Base-by-base conservation (phyloP, 2,329 filamentous ascomycete genomes). In the Pseudogymnoascus sp. region DNA sequence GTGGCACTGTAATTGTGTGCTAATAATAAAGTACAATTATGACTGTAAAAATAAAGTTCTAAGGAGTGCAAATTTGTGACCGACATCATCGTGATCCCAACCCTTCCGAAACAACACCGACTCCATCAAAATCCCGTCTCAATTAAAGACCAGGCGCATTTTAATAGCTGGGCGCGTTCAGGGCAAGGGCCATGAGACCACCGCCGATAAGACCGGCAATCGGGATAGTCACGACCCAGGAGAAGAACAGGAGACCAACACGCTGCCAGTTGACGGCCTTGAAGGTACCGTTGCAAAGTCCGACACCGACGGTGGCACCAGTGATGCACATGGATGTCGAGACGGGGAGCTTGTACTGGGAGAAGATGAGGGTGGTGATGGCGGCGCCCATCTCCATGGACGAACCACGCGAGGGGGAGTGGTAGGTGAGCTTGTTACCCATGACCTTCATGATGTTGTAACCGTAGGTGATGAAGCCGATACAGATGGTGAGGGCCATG, bases 391-490 rank as follows among this genome's bases (percentile, higher is more conserved):
- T 83, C 73, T 92, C 89, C 88, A 92, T 92, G 60, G 87, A 90
- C 69, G 78, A 89, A 60, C 79, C 81, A 69, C 81, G 72, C 66
- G 74, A 79, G 4, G 82, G 82, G 2, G 81, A 83, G 74, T 89
- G 87, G 75, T 88, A 88, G 63, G 88, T 90, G 73, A 90, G 86
- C 76, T 89, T 89, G 81, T 91, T 92, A 61, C 89, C 89, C 88
- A 91, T 91, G 75, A 89, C 85, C 78, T 89, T 90, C 88, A 91
- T 91, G 77, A 91, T 91, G 79, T 91, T 91, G 79, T 91, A 91
- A 8, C 88, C 89, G 69, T 91, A 91, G 12, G 88, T 91, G 71
- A 87, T 79, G 63, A 91, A 80, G 68, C 88, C 89, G 43, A 86
- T 66, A 55, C 81, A 89, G 71, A 91, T 86, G 40, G 79, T 84